Evolutionary conservation across 768 basidiomycete species (phyloP).

Genomic region (Candolleomyces eurysporus): DNA sequence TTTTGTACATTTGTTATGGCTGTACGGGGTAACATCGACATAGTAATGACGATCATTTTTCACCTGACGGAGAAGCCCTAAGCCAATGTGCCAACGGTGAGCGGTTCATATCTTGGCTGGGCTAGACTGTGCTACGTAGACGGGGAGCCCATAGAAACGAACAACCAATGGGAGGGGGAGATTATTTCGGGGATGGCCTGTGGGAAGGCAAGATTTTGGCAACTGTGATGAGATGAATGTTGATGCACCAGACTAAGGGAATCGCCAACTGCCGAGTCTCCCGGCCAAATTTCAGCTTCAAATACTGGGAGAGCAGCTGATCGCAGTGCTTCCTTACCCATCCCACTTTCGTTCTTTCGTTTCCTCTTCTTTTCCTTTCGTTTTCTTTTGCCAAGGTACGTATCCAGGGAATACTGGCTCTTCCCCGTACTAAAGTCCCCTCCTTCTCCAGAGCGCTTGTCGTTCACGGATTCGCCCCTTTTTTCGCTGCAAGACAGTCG

Average conservation of each 20-base stretch:
- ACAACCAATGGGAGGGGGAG: conserved; percentile 7
- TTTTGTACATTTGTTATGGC: conserved; percentile 7
- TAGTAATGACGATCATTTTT: conserved; percentile 16
- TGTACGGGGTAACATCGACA: conserved; percentile 10
- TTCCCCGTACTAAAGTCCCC: conserved; percentile 24
- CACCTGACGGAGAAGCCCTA: background rate
- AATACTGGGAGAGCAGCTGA: conserved; percentile 27
- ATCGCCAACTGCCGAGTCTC: conserved; percentile 29
- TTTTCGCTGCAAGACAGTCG: conserved; percentile 65
- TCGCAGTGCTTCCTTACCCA: conserved; percentile 17
- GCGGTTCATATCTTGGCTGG: background rate
- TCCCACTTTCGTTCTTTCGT: conserved; percentile 42
- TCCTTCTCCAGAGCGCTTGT: conserved; percentile 42
- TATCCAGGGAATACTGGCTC: conserved; percentile 25
- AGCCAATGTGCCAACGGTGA: conserved; percentile 5
- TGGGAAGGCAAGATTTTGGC: conserved; percentile 10
- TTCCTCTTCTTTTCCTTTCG: conserved; percentile 35
- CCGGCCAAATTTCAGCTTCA: conserved; percentile 20
- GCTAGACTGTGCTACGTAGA: conserved; percentile 15
- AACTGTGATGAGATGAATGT: conserved; percentile 24
- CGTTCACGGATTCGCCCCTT: conserved; percentile 39
- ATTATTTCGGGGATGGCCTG: conserved; percentile 15
- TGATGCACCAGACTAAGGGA: conserved; percentile 21
- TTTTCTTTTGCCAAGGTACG: conserved; percentile 40
- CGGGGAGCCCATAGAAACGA: conserved; percentile 6